phyloP scores from a whole-genome alignment of 371 early-diverging fungal species.

The Saksenaea oblongispora region DNA sequence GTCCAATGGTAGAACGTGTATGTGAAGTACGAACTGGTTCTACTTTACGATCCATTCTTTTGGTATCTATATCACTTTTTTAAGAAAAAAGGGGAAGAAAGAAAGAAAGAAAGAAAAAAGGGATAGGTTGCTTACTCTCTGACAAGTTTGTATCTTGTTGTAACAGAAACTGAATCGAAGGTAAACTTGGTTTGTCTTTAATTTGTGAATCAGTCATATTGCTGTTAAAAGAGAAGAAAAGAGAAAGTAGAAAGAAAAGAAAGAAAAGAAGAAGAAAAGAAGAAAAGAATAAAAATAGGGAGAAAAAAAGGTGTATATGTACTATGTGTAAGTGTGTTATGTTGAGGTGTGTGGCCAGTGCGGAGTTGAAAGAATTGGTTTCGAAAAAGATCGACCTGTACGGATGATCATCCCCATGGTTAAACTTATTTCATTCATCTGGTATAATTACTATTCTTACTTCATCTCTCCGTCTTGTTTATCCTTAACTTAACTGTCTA shows the following conservation, averaged over 20 bases:
- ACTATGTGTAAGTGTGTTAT: background rate
- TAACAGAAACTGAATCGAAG: constrained; percentile 12
- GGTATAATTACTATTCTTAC: background rate
- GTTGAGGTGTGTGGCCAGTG: background rate
- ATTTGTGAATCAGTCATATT: background rate
- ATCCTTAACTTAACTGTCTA: background rate
- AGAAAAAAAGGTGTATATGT: background rate
- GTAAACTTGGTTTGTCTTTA: constrained; percentile 5
- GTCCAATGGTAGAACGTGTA: background rate
- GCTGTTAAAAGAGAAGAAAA: background rate
- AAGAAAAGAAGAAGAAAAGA: background rate
- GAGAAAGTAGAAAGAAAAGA: background rate
- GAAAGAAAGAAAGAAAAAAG: background rate
- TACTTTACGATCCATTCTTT: background rate
- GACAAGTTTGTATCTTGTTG: background rate
- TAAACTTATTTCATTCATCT: background rate
- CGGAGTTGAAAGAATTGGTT: background rate
- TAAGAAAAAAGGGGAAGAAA: background rate
- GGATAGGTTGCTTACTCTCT: background rate
- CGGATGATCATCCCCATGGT: background rate
- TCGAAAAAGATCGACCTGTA: background rate
- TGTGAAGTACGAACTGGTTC: background rate
- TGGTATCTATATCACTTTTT: background rate
- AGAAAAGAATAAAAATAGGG: background rate
- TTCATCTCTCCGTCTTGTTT: background rate